Percentiles rank a stretch among this genome's conserved stretches.
phyloP scores from a whole-genome alignment of 148 eudicot species.

The Spergularia marina region DNA sequence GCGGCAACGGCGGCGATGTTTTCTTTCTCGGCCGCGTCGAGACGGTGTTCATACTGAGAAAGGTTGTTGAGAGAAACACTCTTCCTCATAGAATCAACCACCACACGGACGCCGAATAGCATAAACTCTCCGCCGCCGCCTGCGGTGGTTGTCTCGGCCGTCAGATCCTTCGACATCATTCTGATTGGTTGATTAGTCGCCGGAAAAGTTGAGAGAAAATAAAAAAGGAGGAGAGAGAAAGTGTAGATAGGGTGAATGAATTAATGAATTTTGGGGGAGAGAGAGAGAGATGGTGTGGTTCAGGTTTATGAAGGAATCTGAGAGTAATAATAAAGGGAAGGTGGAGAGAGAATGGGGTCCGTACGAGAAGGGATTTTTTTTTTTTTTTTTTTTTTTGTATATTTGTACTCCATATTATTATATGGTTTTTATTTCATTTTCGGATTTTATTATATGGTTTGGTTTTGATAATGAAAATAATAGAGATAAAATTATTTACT shows the following conservation, averaged over 20 bases:
- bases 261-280: neutral
- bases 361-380: conserved; percentile 20
- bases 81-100: conserved; percentile 71
- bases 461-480: neutral
- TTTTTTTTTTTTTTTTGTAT: too few relatives aligned
- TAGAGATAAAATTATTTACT: too few relatives aligned
- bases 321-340: too few relatives aligned
- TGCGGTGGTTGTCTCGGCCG: neutral
- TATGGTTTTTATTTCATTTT: neutral
- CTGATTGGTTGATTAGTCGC: neutral
- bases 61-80: conserved; percentile 76
- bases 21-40: conserved; percentile 24
- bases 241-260: neutral
- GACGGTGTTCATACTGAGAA: conserved; percentile 51
- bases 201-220: neutral
- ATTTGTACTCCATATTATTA: too few relatives aligned
- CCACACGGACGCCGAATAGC: conserved; percentile 70
- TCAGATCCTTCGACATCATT: conserved; percentile 17
- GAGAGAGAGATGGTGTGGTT: neutral
- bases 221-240: conserved; percentile 17
- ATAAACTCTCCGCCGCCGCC: conserved; percentile 50
- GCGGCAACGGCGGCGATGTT: neutral
- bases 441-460: neutral
- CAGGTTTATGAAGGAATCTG: conserved; percentile 28
- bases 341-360: conserved; percentile 7